phyloP scores from a whole-genome alignment of 345 rosid genomes.

The Aethionema arabicum region DNA sequence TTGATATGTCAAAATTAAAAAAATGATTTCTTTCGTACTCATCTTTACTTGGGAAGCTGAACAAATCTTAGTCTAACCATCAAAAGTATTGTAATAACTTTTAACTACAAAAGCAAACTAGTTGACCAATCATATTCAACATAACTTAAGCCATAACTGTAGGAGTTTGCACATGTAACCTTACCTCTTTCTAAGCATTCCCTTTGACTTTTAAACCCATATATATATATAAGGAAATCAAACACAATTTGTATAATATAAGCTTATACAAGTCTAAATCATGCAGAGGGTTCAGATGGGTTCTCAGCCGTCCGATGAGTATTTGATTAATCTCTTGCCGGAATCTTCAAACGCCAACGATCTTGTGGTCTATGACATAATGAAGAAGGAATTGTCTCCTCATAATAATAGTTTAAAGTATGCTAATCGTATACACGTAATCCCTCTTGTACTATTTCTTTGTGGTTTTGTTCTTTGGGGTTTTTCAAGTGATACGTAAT shows the following conservation, averaged over 20 bases:
- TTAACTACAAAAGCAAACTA: slow-evolving; percentile 28
- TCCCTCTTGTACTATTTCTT: slow-evolving; percentile 58
- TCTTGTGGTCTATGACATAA: slow-evolving; percentile 36
- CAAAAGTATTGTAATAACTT: slow-evolving; percentile 12
- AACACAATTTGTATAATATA: neutral
- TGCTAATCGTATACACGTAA: slow-evolving; percentile 49
- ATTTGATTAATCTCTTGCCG: slow-evolving; percentile 38
- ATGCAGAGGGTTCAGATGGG: slow-evolving; percentile 51
- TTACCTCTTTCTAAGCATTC: slow-evolving; percentile 12
- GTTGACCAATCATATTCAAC: slow-evolving; percentile 16
- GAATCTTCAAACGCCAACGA: slow-evolving; percentile 15
- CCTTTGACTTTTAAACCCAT: slow-evolving; percentile 12
- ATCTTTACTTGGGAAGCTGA: too few relatives aligned
- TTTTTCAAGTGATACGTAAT: slow-evolving; percentile 37
- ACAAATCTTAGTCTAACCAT: slow-evolving; percentile 9
- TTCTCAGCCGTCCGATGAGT: slow-evolving; percentile 49
- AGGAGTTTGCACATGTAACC: slow-evolving; percentile 32
- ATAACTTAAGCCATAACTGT: slow-evolving; percentile 38
- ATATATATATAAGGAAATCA: slow-evolving; percentile 4
- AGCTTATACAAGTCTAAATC: neutral
- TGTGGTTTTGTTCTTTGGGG: slow-evolving; percentile 66
- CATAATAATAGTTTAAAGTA: slow-evolving; percentile 31
- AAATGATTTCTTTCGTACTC: too few relatives aligned
- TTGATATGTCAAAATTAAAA: too few relatives aligned
- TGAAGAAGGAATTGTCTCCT: slow-evolving; percentile 48